These are phyloP conservation scores for Holtermannia corniformis DNA, from an alignment of 768 basidiomycete genomes.

Conservation along the genomic window DNA sequence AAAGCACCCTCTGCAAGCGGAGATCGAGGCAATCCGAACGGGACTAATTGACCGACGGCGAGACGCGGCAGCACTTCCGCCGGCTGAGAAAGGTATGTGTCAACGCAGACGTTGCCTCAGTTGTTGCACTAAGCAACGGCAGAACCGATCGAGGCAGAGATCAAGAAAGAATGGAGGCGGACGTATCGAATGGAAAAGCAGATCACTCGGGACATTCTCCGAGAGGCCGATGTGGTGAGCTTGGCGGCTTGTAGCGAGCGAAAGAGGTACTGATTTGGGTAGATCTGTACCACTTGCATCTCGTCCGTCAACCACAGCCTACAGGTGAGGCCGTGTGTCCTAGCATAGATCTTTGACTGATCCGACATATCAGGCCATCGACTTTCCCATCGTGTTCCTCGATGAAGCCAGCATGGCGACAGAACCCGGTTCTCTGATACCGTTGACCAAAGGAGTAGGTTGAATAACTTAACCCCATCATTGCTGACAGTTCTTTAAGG, in stretches of 20 bases:
- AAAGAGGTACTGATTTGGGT: constrained; percentile 1
- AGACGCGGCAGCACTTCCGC: constrained; percentile 7
- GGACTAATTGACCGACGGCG: constrained; percentile 3
- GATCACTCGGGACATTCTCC: constrained; percentile 18
- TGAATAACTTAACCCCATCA: not conserved
- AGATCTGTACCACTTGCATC: constrained; percentile 71
- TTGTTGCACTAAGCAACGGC: not conserved
- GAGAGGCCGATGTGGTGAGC: constrained; percentile 34
- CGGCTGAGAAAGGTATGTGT: not conserved
- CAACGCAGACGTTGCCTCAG: not conserved
- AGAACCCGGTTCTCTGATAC: constrained; percentile 81
- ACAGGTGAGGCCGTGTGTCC: constrained; percentile 43
- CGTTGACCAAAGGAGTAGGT: constrained; percentile 87
- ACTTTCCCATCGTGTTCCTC: constrained; percentile 86
- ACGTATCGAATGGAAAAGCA: constrained; percentile 4
- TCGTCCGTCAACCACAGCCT: constrained; percentile 60
- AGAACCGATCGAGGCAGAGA: not conserved
- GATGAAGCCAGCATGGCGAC: constrained; percentile 97
- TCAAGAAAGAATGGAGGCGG: not conserved
- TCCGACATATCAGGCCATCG: constrained; percentile 42
- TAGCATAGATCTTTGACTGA: not conserved
- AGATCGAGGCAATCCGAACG: constrained; percentile 43
- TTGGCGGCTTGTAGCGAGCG: constrained; percentile 28
- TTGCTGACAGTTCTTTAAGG: constrained; percentile 50
- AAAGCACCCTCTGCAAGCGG: constrained; percentile 51